Base-by-base conservation (phyloP, 2,329 filamentous ascomycete genomes). In the Chaetomiaceae sp. region DNA sequence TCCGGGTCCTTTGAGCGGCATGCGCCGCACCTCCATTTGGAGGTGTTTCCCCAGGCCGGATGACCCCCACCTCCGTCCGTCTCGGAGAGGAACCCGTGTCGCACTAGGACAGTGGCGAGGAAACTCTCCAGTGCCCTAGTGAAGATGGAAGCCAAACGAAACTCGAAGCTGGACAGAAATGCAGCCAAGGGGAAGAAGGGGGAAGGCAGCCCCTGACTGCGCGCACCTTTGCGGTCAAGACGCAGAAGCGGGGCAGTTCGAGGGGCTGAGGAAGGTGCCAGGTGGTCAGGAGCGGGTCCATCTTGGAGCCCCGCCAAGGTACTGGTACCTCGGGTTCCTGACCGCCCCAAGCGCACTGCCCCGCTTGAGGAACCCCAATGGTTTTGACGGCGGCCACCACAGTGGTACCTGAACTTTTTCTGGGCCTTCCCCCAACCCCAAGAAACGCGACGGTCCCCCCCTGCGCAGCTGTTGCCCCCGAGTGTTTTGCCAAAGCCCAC, bases 291-390 rank as follows among this genome's bases (percentile, higher is more conserved):
- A 14, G 35, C 17, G 19, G 23, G 16, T 19, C 16, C 25, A 17
- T 20, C 30, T 16, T 20, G n/a, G 33, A 19, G 16, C 5, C 16
- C 40, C 2, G 3, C 16, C 31, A 19, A 63, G 50, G 63, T 65
- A 66, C 61, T 51, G 55, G 58, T 65, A 65, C 64, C 54, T 64
- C 51, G 37, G 44, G 49, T 19, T 40, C 37, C 55, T 58, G 58
- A 63, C 59, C 61, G 55, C 62, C 54, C 56, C 51, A 34, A 47
- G 41, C 40, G 31, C 35, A 44, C 19, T 55, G 58, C 50, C 57
- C 61, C 57, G 54, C 57, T 60, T 56, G 46, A 54, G 51, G 52
- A 60, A 60, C 63, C 63, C 63, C 62, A 66, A 65, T 51, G 54
- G 44, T 60, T 63, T 63, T 60, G 52, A 50, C 46, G 46, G 55